Conservation (phyloP, 805 yeast species). For the baker's yeast (Saccharomyces cerevisiae) region DNA sequence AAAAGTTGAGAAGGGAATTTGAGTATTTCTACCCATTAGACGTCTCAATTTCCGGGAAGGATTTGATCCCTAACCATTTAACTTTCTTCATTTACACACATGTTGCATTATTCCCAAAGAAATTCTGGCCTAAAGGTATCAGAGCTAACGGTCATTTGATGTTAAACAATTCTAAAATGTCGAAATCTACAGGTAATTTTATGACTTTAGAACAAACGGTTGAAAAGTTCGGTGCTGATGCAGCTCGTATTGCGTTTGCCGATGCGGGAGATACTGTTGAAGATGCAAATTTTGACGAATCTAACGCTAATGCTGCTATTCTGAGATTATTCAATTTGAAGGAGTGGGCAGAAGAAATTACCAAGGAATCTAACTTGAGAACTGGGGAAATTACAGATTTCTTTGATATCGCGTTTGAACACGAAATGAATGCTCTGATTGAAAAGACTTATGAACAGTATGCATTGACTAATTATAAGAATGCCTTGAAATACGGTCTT, state of each 20-base stretch:
- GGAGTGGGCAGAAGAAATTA: conserved; percentile 87
- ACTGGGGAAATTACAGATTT: conserved; percentile 47
- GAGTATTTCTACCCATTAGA: conserved; percentile 96
- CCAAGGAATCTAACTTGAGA: conserved; percentile 46
- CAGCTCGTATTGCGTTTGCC: conserved; percentile 92
- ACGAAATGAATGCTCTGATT: conserved; percentile 81
- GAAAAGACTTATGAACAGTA: conserved; percentile 68
- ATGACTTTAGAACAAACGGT: conserved; percentile 80
- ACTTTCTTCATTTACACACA: conserved; percentile 92
- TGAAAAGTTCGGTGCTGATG: conserved; percentile 93
- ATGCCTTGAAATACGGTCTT: conserved; percentile 82
- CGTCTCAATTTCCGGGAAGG: conserved; percentile 88
- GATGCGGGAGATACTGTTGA: conserved; percentile 97
- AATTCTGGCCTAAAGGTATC: conserved; percentile 88
- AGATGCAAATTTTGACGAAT: conserved; percentile 96
- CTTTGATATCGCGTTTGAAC: conserved; percentile 84
- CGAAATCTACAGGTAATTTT: conserved; percentile 95
- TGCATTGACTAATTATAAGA: conserved; percentile 68
- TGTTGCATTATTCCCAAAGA: conserved; percentile 85
- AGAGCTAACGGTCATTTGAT: conserved; percentile 93
- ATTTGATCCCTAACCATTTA: conserved; percentile 92
- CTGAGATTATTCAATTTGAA: conserved; percentile 83
- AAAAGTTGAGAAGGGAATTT: conserved; percentile 80
- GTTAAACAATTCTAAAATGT: conserved; percentile 95
- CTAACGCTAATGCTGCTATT: conserved; percentile 94